Conservation (phyloP, 768 basidiomycete genomes). For the Termitomyces sp. region DNA sequence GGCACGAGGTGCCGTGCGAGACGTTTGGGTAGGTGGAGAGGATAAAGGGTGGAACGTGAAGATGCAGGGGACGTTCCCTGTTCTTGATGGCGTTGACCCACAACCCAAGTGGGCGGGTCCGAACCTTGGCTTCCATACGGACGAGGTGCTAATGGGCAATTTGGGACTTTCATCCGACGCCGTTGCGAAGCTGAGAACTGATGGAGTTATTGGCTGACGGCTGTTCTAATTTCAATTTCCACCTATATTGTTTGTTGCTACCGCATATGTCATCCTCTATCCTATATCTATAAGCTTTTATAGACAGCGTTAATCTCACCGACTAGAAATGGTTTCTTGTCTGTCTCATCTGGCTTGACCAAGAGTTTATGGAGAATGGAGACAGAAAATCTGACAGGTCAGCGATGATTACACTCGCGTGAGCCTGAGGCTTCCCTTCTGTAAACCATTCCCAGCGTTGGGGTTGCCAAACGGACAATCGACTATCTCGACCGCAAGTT, state of each 20-base stretch:
- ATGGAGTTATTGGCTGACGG: constrained; percentile 36
- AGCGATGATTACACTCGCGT: not conserved
- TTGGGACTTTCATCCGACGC: constrained; percentile 33
- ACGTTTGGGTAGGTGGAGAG: constrained; percentile 45
- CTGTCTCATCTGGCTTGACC: not conserved
- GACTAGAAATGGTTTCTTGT: not conserved
- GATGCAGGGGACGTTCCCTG: constrained; percentile 61
- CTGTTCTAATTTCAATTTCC: not conserved
- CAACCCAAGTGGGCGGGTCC: constrained; percentile 67
- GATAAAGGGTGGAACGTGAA: constrained; percentile 54
- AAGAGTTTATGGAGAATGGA: not conserved
- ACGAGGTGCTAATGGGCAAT: constrained; percentile 38
- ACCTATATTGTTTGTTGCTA: not conserved
- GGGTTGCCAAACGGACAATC: too few relatives aligned
- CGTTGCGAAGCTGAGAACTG: constrained; percentile 30
- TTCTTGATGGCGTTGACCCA: constrained; percentile 52
- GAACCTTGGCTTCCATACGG: constrained; percentile 55
- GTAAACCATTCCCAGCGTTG: not conserved
- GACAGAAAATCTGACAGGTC: not conserved
- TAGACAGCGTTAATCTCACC: not conserved
- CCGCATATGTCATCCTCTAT: not conserved
- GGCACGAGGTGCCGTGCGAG: constrained; percentile 51
- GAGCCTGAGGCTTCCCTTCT: not conserved
- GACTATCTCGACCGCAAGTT: too few relatives aligned
- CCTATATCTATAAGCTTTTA: not conserved